Base-by-base conservation (phyloP, 108 stramenopile genomes). In the Phaeodactylum tricornutum region DNA sequence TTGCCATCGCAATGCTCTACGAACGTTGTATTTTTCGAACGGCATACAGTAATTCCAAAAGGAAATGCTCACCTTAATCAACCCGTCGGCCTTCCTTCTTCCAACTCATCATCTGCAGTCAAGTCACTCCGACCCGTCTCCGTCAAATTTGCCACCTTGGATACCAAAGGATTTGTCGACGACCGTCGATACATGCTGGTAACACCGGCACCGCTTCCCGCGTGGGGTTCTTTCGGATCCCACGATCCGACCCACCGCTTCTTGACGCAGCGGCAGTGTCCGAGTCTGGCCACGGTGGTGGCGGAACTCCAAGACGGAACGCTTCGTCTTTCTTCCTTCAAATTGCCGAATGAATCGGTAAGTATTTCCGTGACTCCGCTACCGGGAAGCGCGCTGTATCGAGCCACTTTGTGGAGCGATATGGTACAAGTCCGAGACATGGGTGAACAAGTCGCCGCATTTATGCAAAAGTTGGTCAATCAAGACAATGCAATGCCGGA, bases 171-270 rank as follows among this genome's bases (percentile, higher is more conserved):
- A 17, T 61, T 88, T 19, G 28, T 28, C 4, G 58, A 44, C 12
- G 87, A 88, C 59, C 77, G 87, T 29, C 60, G 77, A 40, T 64
- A 77, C 55, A 88, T 88, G 87, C 38, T 87, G 11, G 78, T 81
- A 0, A 62, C 66, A 38, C 72, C 78, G n/a, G 22, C 33, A 7
- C 75, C 72, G 0, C 55, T 62, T 9, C 75, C 77, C 0, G 20
- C 36, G 5, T 55, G 66, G 40, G 69, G 59, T 39, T 57, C 29
- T n/a, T 76, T 67, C 41, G 53, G 29, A 35, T 29, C 62, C 14
- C 36, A 42, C 14, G 67, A 74, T 49, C 30, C 72, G 20, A 79
- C 71, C 16, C 74, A 81, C 59, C 74, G 79, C 26, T 83, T 88
- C 50, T 35, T 88, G 48, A 81, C 81, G 4, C 86, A 88, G 47